Conservation (phyloP, 1,284 basidiomycete species). For the Lentinus polychrous region DNA sequence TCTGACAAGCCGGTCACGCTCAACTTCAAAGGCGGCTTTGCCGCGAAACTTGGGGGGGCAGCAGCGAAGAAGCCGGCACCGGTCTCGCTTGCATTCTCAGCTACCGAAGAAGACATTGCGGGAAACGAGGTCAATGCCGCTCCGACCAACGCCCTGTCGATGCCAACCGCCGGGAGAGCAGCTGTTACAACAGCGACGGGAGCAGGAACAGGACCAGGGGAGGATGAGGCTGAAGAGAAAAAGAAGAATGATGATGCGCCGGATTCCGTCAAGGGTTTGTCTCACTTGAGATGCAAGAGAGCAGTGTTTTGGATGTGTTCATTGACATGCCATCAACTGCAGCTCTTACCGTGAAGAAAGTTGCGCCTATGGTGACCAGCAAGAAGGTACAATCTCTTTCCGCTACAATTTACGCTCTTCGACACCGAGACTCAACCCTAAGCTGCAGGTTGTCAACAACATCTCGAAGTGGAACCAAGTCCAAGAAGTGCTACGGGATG, state of each 20-base stretch:
- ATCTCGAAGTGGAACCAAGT: constrained; percentile 95
- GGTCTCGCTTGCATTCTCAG: constrained; percentile 48
- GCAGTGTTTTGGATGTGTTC: constrained; percentile 15
- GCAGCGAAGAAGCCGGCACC: constrained; percentile 29
- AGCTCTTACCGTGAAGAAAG: constrained; percentile 64
- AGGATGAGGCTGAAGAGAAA: constrained; percentile 33
- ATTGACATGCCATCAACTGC: constrained; percentile 23
- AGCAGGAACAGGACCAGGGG: constrained; percentile 12
- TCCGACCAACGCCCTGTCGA: no score
- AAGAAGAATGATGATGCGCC: constrained; percentile 27
- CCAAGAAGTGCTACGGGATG: constrained; percentile 66
- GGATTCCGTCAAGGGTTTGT: constrained; percentile 55
- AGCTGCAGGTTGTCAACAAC: constrained; percentile 76
- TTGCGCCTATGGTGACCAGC: constrained; percentile 78
- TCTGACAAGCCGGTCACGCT: constrained; percentile 75
- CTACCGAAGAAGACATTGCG: constrained; percentile 25
- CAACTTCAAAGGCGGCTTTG: constrained; percentile 50
- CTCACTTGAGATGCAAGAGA: constrained; percentile 15
- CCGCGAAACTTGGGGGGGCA: constrained; percentile 27
- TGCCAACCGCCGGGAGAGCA: no score
- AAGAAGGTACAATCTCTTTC: constrained; percentile 62
- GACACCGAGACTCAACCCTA: no score
- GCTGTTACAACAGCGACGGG: no score
- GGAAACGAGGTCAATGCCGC: no score
- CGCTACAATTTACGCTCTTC: no score